Conservation (phyloP, 1,139 yeast species). For the Lodderomyces parapsilosis region DNA sequence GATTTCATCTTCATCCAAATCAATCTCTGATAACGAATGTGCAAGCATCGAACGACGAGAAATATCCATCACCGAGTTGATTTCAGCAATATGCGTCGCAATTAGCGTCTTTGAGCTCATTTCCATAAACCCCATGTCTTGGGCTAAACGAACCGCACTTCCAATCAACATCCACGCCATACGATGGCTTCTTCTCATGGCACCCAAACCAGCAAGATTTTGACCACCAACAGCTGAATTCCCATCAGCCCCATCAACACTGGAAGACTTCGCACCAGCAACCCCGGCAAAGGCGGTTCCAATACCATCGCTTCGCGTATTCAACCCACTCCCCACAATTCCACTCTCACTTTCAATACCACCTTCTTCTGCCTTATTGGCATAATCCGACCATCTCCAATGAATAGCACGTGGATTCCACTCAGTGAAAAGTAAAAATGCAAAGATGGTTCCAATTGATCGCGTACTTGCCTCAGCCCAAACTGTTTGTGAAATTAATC, state of each 20-base stretch:
- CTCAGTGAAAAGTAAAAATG: constrained; percentile 84
- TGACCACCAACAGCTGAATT: constrained; percentile 20
- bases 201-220: constrained; percentile 72
- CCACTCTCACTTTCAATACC: constrained; percentile 14
- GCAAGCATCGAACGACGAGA: constrained; percentile 69
- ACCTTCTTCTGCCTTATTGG: constrained; percentile 53
- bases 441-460: constrained; percentile 81
- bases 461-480: constrained; percentile 95
- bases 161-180: constrained; percentile 96
- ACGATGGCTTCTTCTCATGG: constrained; percentile 81
- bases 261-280: constrained; percentile 7
- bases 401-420: constrained; percentile 97
- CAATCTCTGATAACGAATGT: constrained; percentile 64
- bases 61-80: constrained; percentile 69
- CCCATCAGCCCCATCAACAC: neutral
- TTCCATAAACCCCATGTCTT: constrained; percentile 80
- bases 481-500: constrained; percentile 78
- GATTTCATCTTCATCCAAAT: constrained; percentile 47
- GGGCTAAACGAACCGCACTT: constrained; percentile 80
- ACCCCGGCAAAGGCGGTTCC: constrained; percentile 1
- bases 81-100: constrained; percentile 84
- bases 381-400: constrained; percentile 85
- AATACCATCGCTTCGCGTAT: neutral
- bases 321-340: neutral
- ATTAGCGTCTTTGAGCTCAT: constrained; percentile 70